phyloP scores from a whole-genome alignment of 2,329 filamentous ascomycete genomes.

The Lachnellula arida region DNA sequence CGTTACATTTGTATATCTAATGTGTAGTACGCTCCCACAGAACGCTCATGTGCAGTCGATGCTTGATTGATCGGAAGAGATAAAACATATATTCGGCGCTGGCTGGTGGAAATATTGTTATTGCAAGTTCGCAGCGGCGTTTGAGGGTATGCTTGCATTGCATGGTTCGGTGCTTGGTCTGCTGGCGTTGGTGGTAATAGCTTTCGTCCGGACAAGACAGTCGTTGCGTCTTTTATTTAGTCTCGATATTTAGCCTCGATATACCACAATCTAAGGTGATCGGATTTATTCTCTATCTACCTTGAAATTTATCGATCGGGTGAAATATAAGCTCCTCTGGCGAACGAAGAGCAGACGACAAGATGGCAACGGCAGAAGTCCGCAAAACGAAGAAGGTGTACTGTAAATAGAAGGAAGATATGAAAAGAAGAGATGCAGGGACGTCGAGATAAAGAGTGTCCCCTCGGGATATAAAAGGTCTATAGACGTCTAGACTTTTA shows the following conservation, averaged over 20 bases:
- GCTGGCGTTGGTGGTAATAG: not conserved
- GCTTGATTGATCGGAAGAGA: not conserved
- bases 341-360: too few species aligned
- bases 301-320: too few species aligned
- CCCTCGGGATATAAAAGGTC: not conserved
- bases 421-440: too few species aligned
- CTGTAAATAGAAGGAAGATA: too few species aligned
- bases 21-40: not conserved
- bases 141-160: not conserved
- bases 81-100: slow-evolving; percentile 9
- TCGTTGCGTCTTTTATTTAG: not conserved
- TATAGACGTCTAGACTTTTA: slow-evolving; percentile 1
- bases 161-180: not conserved
- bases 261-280: too few species aligned
- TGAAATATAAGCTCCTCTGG: too few species aligned
- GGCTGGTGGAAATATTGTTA: slow-evolving; percentile 9
- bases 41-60: not conserved
- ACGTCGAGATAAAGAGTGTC: not conserved
- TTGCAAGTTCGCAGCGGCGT: not conserved
- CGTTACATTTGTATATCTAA: slow-evolving; percentile 9
- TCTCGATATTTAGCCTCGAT: too few species aligned
- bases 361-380: too few species aligned
- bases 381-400: not conserved
- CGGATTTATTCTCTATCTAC: too few species aligned
- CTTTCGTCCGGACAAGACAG: not conserved